Evolutionary conservation across 352 stramenopile genomes (phyloP), one percentile per base, ranked within the genome.

Genomic region (Achlya hypogyna): DNA sequence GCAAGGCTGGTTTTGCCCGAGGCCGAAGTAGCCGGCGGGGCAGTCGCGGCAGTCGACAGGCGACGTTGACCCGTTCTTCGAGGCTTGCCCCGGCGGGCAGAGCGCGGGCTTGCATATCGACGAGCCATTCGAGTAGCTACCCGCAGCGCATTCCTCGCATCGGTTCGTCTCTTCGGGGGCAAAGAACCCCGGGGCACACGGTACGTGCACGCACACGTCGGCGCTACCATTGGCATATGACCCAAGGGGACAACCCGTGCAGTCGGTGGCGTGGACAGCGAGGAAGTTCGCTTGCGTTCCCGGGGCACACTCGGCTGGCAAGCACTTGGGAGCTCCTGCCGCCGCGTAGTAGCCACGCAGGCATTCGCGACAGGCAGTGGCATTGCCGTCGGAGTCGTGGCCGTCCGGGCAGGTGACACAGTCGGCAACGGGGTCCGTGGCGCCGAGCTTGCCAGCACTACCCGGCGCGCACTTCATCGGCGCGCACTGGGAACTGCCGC

Each of bases 1-100:
- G 58, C 76, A 84, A 38, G 76, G 76, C 62, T 84, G 80, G 71
- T 84, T 84, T 59, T 84, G 74, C 8, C 74, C 76, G 1, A 75
- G 75, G 31, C 69, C 75, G 62, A 69, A 84, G 49, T 78, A 69
- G 22, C 76, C 76, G 14, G 68, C 43, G 0, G 27, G 70, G 53
- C 76, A 84, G 49, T 77, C 71, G 9, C 69, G 76, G n/a, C 76
- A 84, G 62, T 81, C 80, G 6, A 63, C 69, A 12, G 75, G 73
- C 40, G 69, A 51, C 40, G 76, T 79, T 34, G 76, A 73, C 18
- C 69, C 76, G 38, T 77, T 74, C 20, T 77, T 38, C 1, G 74
- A 79, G 0, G 74, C 76, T 47, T 69, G 78, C 40, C 76, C 76
- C 25, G 74, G 72, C 20, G 59, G 38, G 59, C 74, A 84, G 45